A percentile compares a stretch with the other conserved stretches of the same genome.
These are phyloP conservation scores for Wickerhamiella nectarea DNA, from an alignment of 805 yeast species.

Conservation along the genomic window DNA sequence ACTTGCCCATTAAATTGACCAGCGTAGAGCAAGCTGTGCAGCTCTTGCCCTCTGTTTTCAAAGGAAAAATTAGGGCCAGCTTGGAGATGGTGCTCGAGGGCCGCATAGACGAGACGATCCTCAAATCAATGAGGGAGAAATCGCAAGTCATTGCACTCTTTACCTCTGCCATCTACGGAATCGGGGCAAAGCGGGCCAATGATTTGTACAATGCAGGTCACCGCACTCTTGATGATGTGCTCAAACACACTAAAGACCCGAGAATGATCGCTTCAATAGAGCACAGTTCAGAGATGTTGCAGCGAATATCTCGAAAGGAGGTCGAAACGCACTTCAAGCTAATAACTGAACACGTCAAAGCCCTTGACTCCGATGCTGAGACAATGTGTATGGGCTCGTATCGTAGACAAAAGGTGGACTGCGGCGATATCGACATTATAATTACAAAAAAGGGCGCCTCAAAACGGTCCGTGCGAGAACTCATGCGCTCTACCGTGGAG, in stretches of 20 bases:
- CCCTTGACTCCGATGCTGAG: conserved; percentile 28
- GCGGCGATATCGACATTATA: conserved; percentile 44
- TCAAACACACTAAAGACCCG: conserved; percentile 22
- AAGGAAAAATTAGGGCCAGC: conserved; percentile 33
- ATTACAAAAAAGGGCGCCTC: conserved; percentile 28
- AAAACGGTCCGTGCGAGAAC: conserved; percentile 18
- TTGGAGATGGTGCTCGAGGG: conserved; percentile 33
- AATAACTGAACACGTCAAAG: conserved; percentile 21
- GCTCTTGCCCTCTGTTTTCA: conserved; percentile 26
- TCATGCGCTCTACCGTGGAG: conserved; percentile 14
- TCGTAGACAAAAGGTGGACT: conserved; percentile 33
- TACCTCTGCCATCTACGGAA: conserved; percentile 33
- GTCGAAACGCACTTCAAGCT: conserved; percentile 30
- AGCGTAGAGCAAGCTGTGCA: conserved; percentile 29
- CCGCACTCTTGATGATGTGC: conserved; percentile 29
- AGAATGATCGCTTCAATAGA: conserved; percentile 31
- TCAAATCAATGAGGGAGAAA: conserved; percentile 18
- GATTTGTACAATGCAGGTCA: conserved; percentile 31
- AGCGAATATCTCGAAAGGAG: conserved; percentile 34
- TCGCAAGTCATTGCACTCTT: conserved; percentile 25
- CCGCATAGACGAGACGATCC: conserved; percentile 16
- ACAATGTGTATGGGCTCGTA: conserved; percentile 38
- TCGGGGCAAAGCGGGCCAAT: conserved; percentile 33
- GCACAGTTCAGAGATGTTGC: conserved; percentile 36
- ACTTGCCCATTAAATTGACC: conserved; percentile 22